A percentile compares a stretch with the other conserved stretches of the same genome.
Conservation (phyloP, 169 alveolate genomes). For the Plasmodium malariae region DNA sequence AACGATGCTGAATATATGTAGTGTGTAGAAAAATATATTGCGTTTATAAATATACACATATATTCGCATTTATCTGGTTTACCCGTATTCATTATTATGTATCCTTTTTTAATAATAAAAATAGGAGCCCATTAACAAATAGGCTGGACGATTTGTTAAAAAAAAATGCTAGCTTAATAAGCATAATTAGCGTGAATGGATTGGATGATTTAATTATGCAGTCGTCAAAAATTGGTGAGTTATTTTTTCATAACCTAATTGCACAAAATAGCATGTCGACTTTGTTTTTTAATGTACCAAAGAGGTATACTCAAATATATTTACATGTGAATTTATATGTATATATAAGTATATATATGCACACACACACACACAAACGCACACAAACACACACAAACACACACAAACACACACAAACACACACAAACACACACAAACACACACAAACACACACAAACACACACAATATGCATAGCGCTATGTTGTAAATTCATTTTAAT, state of each 20-base stretch:
- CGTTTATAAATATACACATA: not conserved
- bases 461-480: too few relatives aligned
- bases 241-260: slow-evolving; percentile 12
- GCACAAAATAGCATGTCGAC: slow-evolving; percentile 19
- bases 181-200: slow-evolving; percentile 67
- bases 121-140: slow-evolving; percentile 69
- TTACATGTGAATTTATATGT: too few relatives aligned
- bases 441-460: too few relatives aligned
- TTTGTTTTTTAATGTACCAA: slow-evolving; percentile 24
- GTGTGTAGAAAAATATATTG: not conserved
- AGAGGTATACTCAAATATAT: slow-evolving; percentile 28
- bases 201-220: slow-evolving; percentile 73
- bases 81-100: not conserved
- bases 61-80: not conserved
- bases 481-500: too few relatives aligned
- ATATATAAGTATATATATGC: not conserved
- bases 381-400: too few relatives aligned
- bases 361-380: not conserved
- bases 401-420: too few relatives aligned
- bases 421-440: too few relatives aligned
- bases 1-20: too few relatives aligned
- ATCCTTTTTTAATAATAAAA: not conserved
- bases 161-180: slow-evolving; percentile 60
- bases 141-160: slow-evolving; percentile 68
- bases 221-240: slow-evolving; percentile 78